Evolutionary conservation across 805 yeast species (phyloP).

Genomic region (Lipomyces japonicus): DNA sequence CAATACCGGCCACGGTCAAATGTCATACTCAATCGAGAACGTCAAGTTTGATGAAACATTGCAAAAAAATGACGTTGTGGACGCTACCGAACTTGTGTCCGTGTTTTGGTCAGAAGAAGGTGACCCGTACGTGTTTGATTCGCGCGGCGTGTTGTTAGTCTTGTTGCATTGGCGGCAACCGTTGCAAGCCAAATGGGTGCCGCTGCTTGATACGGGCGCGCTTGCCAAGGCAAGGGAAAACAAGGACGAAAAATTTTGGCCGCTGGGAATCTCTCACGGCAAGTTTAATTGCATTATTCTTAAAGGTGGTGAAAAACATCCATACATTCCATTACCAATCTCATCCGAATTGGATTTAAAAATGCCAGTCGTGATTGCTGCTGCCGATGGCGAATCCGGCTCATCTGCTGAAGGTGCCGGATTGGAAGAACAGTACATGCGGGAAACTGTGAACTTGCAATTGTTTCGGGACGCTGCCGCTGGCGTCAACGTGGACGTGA

Average conservation of each 20-base stretch:
- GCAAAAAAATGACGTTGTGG: slow-evolving; percentile 37
- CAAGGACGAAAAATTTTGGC: slow-evolving; percentile 75
- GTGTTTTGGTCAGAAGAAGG: slow-evolving; percentile 84
- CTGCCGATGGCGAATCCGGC: slow-evolving; percentile 9
- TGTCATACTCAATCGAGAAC: slow-evolving; percentile 49
- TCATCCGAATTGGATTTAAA: slow-evolving; percentile 72
- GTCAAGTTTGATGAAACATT: slow-evolving; percentile 41
- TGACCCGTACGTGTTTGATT: slow-evolving; percentile 86
- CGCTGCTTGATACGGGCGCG: slow-evolving; percentile 60
- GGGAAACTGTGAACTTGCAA: slow-evolving; percentile 17
- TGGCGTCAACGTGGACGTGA: slow-evolving; percentile 41
- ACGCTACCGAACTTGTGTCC: slow-evolving; percentile 50
- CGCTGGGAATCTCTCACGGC: slow-evolving; percentile 66
- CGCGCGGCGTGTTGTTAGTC: slow-evolving; percentile 65
- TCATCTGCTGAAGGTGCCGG: slow-evolving; percentile 1
- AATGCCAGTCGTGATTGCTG: slow-evolving; percentile 50
- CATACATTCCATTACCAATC: slow-evolving; percentile 78
- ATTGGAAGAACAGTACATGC: slow-evolving; percentile 27
- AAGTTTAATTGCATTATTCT: slow-evolving; percentile 69
- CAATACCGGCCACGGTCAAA: slow-evolving; percentile 35
- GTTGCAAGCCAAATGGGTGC: slow-evolving; percentile 80
- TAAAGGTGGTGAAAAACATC: slow-evolving; percentile 56
- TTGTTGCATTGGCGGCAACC: slow-evolving; percentile 75
- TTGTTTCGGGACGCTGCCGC: slow-evolving; percentile 35
- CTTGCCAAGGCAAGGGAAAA: slow-evolving; percentile 43